Percentiles rank a stretch among this genome's conserved stretches.
Evolutionary conservation across 2,329 filamentous ascomycete species (phyloP).

Genomic region (Boeremia lycopersici): DNA sequence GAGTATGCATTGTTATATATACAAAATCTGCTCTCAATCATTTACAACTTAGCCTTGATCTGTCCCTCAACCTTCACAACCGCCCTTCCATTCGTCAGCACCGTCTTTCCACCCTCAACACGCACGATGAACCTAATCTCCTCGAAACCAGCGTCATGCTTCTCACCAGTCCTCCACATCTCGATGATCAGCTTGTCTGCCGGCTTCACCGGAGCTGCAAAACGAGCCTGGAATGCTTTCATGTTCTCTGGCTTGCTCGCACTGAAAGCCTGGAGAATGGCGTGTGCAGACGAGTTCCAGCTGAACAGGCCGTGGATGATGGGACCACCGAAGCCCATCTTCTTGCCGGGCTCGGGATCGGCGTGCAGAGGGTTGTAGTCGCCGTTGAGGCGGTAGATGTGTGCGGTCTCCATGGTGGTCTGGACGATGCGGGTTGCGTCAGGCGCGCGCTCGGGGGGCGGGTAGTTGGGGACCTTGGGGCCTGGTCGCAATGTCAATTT

Average conservation of each 20-base stretch:
- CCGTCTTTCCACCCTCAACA: constrained; percentile 81
- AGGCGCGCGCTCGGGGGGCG: constrained; percentile 74
- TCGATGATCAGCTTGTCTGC: constrained; percentile 81
- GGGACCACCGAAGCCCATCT: constrained; percentile 88
- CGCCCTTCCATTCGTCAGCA: constrained; percentile 84
- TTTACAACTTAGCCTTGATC: constrained; percentile 47
- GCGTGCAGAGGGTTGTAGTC: constrained; percentile 95
- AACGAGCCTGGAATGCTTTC: constrained; percentile 86
- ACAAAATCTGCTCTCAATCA: background rate
- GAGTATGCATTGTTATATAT: too few relatives aligned
- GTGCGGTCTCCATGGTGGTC: constrained; percentile 73
- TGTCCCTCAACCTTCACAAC: constrained; percentile 69
- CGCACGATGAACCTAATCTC: constrained; percentile 81
- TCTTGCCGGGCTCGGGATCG: constrained; percentile 79
- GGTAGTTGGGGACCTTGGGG: constrained; percentile 77
- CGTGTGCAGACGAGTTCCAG: constrained; percentile 81
- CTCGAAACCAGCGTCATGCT: constrained; percentile 69
- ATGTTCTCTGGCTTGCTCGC: constrained; percentile 80
- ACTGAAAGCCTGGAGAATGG: constrained; percentile 73
- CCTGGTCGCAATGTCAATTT: constrained; percentile 35
- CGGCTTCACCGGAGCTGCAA: constrained; percentile 82
- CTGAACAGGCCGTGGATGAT: constrained; percentile 91
- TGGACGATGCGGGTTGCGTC: constrained; percentile 74
- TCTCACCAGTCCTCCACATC: constrained; percentile 78
- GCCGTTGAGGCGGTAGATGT: constrained; percentile 72